phyloP scores from a whole-genome alignment of 2,329 filamentous ascomycete genomes.

The Taxawa tesnikishii region DNA sequence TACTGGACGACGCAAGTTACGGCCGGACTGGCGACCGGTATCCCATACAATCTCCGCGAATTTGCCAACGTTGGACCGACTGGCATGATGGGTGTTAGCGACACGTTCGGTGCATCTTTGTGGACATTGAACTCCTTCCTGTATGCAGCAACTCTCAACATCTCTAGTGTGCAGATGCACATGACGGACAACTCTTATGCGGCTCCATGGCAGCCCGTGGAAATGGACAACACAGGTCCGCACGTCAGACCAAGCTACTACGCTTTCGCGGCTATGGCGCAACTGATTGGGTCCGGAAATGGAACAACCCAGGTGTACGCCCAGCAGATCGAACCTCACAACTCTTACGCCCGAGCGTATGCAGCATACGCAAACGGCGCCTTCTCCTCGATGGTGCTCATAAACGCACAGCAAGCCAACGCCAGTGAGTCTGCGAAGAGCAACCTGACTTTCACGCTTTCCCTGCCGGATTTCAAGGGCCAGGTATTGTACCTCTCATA shows the following conservation, averaged over 20 bases:
- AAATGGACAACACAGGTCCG: slow-evolving; percentile 12
- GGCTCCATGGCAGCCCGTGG: slow-evolving; percentile 37
- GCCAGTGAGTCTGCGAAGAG: slow-evolving; percentile 23
- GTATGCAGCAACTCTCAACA: slow-evolving; percentile 35
- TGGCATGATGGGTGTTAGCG: slow-evolving; percentile 32
- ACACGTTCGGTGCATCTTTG: slow-evolving; percentile 37
- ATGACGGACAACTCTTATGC: slow-evolving; percentile 43
- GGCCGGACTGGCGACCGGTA: slow-evolving; percentile 27
- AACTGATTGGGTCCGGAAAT: slow-evolving; percentile 35
- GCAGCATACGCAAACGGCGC: slow-evolving; percentile 30
- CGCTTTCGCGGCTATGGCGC: slow-evolving; percentile 37
- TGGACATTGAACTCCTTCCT: slow-evolving; percentile 42
- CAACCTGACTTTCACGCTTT: slow-evolving; percentile 28
- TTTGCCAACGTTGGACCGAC: slow-evolving; percentile 40
- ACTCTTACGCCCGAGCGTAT: slow-evolving; percentile 26
- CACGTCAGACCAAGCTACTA: slow-evolving; percentile 39
- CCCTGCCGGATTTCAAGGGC: slow-evolving; percentile 25
- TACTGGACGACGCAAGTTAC: slow-evolving; percentile 33
- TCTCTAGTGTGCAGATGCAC: slow-evolving; percentile 38
- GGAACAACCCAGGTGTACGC: slow-evolving; percentile 31
- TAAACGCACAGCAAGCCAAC: slow-evolving; percentile 35
- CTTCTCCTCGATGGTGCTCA: slow-evolving; percentile 30
- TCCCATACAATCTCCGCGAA: slow-evolving; percentile 38
- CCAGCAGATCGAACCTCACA: slow-evolving; percentile 18
- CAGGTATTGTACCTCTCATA: slow-evolving; percentile 34